Base-by-base conservation (phyloP, 2,329 filamentous ascomycete species). In the Monilinia fructicola region DNA sequence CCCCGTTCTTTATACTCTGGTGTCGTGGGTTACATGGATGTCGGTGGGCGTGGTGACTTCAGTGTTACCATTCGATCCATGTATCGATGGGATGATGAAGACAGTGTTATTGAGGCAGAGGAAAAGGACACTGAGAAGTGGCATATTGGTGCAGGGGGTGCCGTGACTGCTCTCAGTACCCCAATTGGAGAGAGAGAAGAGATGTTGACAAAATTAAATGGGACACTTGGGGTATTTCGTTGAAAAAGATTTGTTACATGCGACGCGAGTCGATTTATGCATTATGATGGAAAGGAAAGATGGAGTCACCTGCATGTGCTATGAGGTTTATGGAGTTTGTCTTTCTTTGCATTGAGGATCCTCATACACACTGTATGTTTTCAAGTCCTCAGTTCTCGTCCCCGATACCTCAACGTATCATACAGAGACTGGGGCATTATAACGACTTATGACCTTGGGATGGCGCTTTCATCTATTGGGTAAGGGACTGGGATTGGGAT, bases 51-150 rank as follows among this genome's bases (percentile, higher is more conserved):
- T 9, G 93, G 92, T 0, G 93, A 96, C 77, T 97, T 94, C 83
- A 95, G 90, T 71, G 95, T 98, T 23, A 88, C 93, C 1, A 98
- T 98, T 69, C 84, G 94, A 31, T 93, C 89, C 58, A 85, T 93
- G 73, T 93, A 94, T 72, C 81, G 83, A 52, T 91, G 87, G 85
- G 87, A 89, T 68, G 85, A 87, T 67, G 87, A 90, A 74, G 73
- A 72, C 63, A 59, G 65, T 64, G 69, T 56, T 9, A 68, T 64
- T 7, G 71, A 71, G 11, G 73, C 70, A 0, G 75, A 74, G 5
- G 75, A 76, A 10, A 68, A 73, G 9, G 75, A 75, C 23, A 76
- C 75, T 2, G 88, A 91, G 73, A 80, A 84, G 1, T 98, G 94
- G 94, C 85, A 86, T 52, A 87, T 97, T 48, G 94, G 93, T 6